Conservation (phyloP, 139 green algal species). For the Dunaliella primolecta region DNA sequence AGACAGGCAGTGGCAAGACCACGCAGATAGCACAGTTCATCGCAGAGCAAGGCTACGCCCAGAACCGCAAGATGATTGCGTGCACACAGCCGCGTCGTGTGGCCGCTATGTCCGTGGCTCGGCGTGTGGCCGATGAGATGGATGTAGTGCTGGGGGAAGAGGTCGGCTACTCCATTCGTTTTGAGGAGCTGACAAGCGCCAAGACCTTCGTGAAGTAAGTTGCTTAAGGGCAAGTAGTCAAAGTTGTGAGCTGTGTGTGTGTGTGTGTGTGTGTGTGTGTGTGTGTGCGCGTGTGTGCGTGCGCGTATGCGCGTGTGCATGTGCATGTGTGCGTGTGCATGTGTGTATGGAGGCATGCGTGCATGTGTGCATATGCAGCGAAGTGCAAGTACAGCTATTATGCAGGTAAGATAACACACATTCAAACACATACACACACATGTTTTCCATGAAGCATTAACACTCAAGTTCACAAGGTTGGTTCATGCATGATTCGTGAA, state of each 20-base stretch:
- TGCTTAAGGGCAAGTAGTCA: neutral
- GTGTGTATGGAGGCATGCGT: no score
- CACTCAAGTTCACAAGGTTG: no score
- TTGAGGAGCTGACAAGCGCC: slow-evolving; percentile 91
- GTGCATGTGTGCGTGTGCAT: neutral
- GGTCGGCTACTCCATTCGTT: slow-evolving; percentile 97
- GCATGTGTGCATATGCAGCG: no score
- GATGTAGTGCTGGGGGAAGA: slow-evolving; percentile 73
- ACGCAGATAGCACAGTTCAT: slow-evolving; percentile 99
- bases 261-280: neutral
- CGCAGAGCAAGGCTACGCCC: slow-evolving; percentile 80
- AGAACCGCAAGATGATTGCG: slow-evolving; percentile 58
- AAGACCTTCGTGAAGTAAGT: slow-evolving; percentile 93
- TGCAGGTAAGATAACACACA: no score
- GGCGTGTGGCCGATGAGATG: slow-evolving; percentile 96
- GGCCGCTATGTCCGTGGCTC: slow-evolving; percentile 93
- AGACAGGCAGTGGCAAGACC: slow-evolving; percentile 97
- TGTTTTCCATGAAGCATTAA: no score
- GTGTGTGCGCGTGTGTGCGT: neutral
- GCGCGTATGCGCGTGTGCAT: neutral
- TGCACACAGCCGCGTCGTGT: slow-evolving; percentile 93
- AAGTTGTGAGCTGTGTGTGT: no score
- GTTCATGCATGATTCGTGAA: no score
- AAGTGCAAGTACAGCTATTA: no score
- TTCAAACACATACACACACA: neutral